Percentiles rank a stretch among this genome's conserved stretches.
phyloP scores from a whole-genome alignment of 345 rosid genomes.

The Barbarea vulgaris region DNA sequence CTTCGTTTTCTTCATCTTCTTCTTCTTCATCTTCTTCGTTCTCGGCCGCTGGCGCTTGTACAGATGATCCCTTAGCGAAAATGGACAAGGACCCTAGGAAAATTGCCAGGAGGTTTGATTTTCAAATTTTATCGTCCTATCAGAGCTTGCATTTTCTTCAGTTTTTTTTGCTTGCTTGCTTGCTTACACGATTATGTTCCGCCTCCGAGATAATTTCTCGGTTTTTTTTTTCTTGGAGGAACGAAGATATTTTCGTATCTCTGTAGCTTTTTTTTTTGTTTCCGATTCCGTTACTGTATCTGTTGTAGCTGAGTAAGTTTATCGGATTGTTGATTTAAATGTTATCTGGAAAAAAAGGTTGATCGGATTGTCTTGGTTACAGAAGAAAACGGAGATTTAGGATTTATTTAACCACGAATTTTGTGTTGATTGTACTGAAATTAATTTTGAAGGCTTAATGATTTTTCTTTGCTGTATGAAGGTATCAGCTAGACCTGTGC shows the following conservation, averaged over 20 bases:
- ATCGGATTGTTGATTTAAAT: conserved; percentile 6
- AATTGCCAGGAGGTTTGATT: conserved; percentile 48
- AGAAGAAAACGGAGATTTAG: background rate
- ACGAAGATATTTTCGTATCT: conserved; percentile 1
- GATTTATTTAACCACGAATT: background rate
- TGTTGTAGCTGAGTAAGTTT: conserved; percentile 9
- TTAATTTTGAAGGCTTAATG: background rate
- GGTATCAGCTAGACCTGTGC: conserved; percentile 91
- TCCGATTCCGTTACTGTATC: background rate
- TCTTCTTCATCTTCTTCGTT: conserved; percentile 7
- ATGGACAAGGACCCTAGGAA: conserved; percentile 64
- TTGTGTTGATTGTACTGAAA: background rate
- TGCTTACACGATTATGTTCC: conserved; percentile 14
- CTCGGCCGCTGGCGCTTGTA: background rate
- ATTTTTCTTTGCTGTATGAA: conserved; percentile 38
- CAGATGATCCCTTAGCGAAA: conserved; percentile 23
- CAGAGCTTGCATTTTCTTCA: too few species aligned
- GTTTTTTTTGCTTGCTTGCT: background rate
- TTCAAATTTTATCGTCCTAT: background rate
- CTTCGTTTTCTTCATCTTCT: conserved; percentile 6
- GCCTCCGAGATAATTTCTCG: background rate
- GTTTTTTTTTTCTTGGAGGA: too few species aligned
- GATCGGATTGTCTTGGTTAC: conserved; percentile 19
- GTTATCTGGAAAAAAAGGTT: conserved; percentile 16
- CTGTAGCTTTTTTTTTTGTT: background rate